Evolutionary conservation across 768 basidiomycete genomes (phyloP).

Genomic region (Naganishia onofrii): DNA sequence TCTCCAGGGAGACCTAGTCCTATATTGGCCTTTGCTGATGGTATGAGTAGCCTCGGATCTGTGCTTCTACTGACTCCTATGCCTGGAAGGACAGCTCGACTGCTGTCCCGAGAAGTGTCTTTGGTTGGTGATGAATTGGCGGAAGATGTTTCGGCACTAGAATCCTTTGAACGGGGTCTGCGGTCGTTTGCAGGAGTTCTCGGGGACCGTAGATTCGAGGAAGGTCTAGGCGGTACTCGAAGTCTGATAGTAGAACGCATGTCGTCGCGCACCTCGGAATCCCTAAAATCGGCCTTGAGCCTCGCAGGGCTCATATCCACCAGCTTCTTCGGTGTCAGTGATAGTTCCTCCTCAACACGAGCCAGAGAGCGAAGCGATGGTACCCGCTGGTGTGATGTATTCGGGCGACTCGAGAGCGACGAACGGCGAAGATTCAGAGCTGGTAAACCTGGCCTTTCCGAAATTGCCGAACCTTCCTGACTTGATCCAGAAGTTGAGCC

Average conservation of each 20-base stretch:
- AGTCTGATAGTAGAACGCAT: slow-evolving; percentile 14
- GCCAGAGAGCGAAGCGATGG: slow-evolving; percentile 11
- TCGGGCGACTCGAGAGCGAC: slow-evolving; percentile 5
- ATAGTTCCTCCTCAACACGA: slow-evolving; percentile 10
- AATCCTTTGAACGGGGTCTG: not conserved
- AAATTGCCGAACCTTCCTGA: slow-evolving; percentile 1
- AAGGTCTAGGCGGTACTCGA: not conserved
- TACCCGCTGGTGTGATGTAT: not conserved
- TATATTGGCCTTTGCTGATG: slow-evolving; percentile 14
- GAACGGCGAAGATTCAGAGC: not conserved
- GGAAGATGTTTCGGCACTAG: not conserved
- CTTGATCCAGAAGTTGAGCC: slow-evolving; percentile 16
- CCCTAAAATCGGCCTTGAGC: slow-evolving; percentile 11
- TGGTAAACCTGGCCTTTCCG: not conserved
- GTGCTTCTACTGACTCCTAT: not conserved
- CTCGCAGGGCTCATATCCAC: slow-evolving; percentile 22
- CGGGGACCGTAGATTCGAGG: not conserved
- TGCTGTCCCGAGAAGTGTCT: slow-evolving; percentile 3
- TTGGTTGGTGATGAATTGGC: not conserved
- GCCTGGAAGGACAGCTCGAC: not conserved
- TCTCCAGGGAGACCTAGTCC: not conserved
- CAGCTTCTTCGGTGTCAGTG: slow-evolving; percentile 8
- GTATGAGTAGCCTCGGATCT: slow-evolving; percentile 14
- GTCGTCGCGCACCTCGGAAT: slow-evolving; percentile 5
- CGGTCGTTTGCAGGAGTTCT: not conserved